Conservation (phyloP, 768 basidiomycete genomes). For the Hypholoma fasciculare region DNA sequence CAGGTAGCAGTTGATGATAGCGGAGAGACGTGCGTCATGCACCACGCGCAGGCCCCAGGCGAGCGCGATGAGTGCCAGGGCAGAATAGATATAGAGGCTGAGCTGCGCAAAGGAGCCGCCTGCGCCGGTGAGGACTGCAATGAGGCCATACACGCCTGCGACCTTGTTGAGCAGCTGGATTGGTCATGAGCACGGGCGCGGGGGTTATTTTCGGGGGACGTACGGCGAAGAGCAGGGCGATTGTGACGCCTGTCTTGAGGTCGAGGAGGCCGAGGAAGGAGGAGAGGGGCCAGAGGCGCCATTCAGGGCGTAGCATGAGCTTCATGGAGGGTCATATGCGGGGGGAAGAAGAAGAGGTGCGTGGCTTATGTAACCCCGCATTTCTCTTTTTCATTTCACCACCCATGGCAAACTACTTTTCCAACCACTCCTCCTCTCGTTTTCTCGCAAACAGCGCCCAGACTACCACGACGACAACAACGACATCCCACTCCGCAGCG, state of each 20-base stretch:
- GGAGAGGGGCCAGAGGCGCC: slow-evolving; percentile 77
- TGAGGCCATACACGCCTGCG: slow-evolving; percentile 94
- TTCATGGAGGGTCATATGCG: slow-evolving; percentile 52
- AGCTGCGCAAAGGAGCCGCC: slow-evolving; percentile 95
- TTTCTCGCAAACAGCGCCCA: slow-evolving; percentile 55
- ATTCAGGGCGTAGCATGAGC: slow-evolving; percentile 80
- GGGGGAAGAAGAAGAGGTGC: slow-evolving; percentile 21
- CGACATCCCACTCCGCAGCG: slow-evolving; percentile 21
- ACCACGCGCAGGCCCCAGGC: slow-evolving; percentile 89
- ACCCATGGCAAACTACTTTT: slow-evolving; percentile 74
- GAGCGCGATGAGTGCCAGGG: slow-evolving; percentile 74
- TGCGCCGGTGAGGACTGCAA: slow-evolving; percentile 86
- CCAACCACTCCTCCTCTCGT: slow-evolving; percentile 77
- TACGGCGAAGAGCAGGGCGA: slow-evolving; percentile 89
- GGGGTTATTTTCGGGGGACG: slow-evolving; percentile 27
- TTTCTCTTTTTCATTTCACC: slow-evolving; percentile 23
- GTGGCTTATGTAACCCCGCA: slow-evolving; percentile 29
- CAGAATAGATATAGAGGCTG: slow-evolving; percentile 92
- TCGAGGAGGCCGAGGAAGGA: slow-evolving; percentile 89
- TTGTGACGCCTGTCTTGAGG: slow-evolving; percentile 90
- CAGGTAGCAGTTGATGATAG: slow-evolving; percentile 4
- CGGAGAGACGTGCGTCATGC: slow-evolving; percentile 61
- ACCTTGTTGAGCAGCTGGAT: slow-evolving; percentile 91
- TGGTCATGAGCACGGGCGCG: slow-evolving; percentile 5
- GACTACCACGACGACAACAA: slow-evolving; percentile 24